Conservation (phyloP, 2,329 filamentous ascomycete species). For the Alternaria conjuncta region DNA sequence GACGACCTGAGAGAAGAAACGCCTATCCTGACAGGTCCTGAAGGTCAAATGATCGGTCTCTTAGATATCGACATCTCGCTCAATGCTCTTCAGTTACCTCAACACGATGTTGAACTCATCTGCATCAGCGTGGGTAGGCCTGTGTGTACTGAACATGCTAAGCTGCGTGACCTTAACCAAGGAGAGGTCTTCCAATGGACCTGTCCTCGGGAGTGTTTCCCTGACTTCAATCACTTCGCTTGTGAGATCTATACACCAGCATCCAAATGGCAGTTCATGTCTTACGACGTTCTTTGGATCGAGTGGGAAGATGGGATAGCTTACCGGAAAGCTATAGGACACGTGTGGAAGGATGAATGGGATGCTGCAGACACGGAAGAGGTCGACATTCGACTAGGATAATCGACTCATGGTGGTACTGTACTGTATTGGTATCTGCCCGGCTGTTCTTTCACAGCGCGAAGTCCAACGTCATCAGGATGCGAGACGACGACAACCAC, state of each 20-base stretch:
- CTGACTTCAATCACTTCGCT: too few relatives aligned
- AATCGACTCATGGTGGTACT: background rate
- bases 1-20: fast-evolving
- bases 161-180: fast-evolving
- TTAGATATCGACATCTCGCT: background rate
- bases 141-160: background rate
- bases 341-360: slow-evolving; percentile 13
- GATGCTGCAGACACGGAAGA: slow-evolving; percentile 7
- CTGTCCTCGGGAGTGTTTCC: background rate
- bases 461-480: background rate
- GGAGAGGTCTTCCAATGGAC: fast-evolving
- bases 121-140: background rate
- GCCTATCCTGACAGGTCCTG: background rate
- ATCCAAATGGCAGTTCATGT: slow-evolving; percentile 1
- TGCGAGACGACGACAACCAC: background rate
- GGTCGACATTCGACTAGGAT: slow-evolving; percentile 18
- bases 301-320: slow-evolving; percentile 13
- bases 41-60: background rate
- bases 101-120: background rate
- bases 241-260: background rate
- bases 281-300: slow-evolving; percentile 22
- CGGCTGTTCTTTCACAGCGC: background rate
- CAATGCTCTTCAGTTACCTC: background rate
- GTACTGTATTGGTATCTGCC: background rate
- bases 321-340: slow-evolving; percentile 15